Evolutionary conservation across 2,329 filamentous ascomycete species (phyloP), one percentile per base, ranked within the genome.

Genomic region (Hypoxylon sp.): DNA sequence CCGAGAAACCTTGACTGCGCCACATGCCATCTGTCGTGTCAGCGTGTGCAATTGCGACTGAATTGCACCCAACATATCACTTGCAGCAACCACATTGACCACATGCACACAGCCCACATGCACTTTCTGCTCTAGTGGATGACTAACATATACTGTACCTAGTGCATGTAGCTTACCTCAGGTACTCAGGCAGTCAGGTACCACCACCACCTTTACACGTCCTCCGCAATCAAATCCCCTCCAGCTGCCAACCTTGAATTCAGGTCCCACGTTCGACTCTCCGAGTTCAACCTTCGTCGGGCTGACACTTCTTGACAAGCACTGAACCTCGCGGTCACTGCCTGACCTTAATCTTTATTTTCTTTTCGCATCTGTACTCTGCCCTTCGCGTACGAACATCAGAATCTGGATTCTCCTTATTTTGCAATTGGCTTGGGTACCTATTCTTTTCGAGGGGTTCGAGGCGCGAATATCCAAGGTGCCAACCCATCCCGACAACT

Each of bases 261-360:
- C 32, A 58, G 34, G 55, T 43, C 45, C 45, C 45, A 58, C 45
- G 47, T 54, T n/a, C 39, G 30, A 52, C 27, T 14, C 30, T 11
- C 43, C 48, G 39, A 56, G 34, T 19, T 45, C 30, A 34, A 47
- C 51, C 45, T 19, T 59, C 30, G 29, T 58, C 41, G 48, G 55
- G 55, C 45, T 64, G 45, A 46, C 29, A 64, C 32, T 54, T 50
- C 46, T 51, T 19, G 43, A 51, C 55, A 34, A 56, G 32, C 45
- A 51, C 60, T 50, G 23, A 25, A 54, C 32, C 53, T 46, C 37
- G 56, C 65, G 47, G 59, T 62, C 65, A 55, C 61, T 60, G 58
- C 62, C 62, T 68, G 39, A 65, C 54, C 27, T 30, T 41, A n/a
- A 39, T 54, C 47, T 54, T 58, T 37, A 8, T 53, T 48, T 41